Evolutionary conservation across 768 basidiomycete species (phyloP).

Genomic region (Termitomyces sp.): DNA sequence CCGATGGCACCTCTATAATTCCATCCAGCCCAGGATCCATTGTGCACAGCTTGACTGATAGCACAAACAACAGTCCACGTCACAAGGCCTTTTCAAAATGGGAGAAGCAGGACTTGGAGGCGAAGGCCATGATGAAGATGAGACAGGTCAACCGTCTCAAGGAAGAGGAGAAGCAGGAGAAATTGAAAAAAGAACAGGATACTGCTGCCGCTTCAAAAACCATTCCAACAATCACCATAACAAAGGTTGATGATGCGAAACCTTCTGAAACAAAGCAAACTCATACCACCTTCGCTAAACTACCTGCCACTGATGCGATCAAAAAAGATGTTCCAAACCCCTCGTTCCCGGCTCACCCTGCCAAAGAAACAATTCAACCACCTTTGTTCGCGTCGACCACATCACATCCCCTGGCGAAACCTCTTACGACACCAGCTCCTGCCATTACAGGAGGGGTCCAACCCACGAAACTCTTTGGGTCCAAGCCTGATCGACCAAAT

Average conservation of each 20-base stretch:
- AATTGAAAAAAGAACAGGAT: constrained; percentile 19
- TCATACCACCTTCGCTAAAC: constrained; percentile 15
- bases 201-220: constrained; percentile 18
- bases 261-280: constrained; percentile 16
- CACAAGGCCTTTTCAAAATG: constrained; percentile 61
- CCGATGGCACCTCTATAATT: background rate
- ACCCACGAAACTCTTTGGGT: constrained; percentile 11
- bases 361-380: background rate
- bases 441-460: background rate
- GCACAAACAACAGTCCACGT: constrained; percentile 42
- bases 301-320: constrained; percentile 8
- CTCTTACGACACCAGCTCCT: constrained; percentile 1
- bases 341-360: constrained; percentile 3
- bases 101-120: constrained; percentile 85
- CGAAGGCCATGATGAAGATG: constrained; percentile 70
- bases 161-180: constrained; percentile 31
- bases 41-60: constrained; percentile 37
- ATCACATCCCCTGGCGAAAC: constrained; percentile 11
- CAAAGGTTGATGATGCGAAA: constrained; percentile 21
- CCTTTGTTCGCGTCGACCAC: constrained; percentile 7
- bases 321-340: constrained; percentile 7
- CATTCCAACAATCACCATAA: constrained; percentile 23
- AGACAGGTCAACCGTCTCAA: constrained; percentile 42
- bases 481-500: constrained; percentile 1
- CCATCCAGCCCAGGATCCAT: constrained; percentile 17